Base-by-base conservation (phyloP, 179 eudicot species). In the Heliamphora pulchella region DNA sequence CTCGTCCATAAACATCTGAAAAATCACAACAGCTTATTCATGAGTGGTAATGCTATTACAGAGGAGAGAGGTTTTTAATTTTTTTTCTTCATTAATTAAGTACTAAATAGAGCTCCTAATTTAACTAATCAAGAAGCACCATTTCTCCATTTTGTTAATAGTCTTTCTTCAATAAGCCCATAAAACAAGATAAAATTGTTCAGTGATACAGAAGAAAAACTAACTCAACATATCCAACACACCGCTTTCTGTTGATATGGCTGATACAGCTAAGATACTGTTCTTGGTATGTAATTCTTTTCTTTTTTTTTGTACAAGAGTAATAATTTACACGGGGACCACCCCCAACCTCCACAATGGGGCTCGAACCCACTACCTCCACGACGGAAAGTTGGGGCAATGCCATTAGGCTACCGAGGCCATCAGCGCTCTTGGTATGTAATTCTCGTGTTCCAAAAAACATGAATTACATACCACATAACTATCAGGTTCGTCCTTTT, bases 391-490 rank as follows among this genome's bases (percentile, higher is more conserved):
- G 31, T 31, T 31, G 31, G 31, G 31, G 31, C 31, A 31, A 31
- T 31, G 31, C 31, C 31, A 31, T 31, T 31, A 31, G 31, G 31
- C 31, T 31, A 31, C 31, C 31, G 31, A 31, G 31, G 31, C 31
- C 31, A 31, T 31, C 14, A 59, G 10, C 43, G 50, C 8, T 15
- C 53, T 43, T 10, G 0, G 4, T 14, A 64, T 10, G 41, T 15
- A 39, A 53, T 75, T 75, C 50, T 17, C 43, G 44, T 59, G 78
- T 75, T 43, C 17, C 17, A 59, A 20, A 31, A 59, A 59, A n/a
- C 78, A 15, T 3, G 17, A 75, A 74, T 14, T 74, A 61, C 67
- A 44, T 44, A 44, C 69, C 1, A 76, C n/a, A n/a, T 61, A n/a
- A 44, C 3, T 59, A 43, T 44, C 67, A 8, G 43, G 53, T 43